Evolutionary conservation across 768 basidiomycete species (phyloP).

Genomic region (Sarcodon sp.): DNA sequence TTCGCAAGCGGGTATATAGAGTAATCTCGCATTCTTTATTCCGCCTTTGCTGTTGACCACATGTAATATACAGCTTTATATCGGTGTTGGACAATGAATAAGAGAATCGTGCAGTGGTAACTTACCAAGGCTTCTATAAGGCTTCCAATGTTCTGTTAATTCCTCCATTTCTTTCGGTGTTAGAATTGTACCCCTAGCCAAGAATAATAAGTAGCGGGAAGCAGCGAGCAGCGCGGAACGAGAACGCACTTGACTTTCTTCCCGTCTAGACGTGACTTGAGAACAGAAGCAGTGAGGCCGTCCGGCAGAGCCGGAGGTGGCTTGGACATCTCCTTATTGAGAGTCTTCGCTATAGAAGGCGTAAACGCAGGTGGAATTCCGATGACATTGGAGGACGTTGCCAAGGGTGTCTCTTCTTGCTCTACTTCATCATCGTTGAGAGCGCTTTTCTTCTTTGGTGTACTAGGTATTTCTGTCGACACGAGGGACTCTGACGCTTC

Average conservation of each 20-base stretch:
- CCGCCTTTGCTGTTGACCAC: constrained; percentile 38
- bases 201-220: constrained; percentile 3
- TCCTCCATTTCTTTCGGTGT: constrained; percentile 76
- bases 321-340: constrained; percentile 22
- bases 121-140: constrained; percentile 72
- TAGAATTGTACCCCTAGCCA: constrained; percentile 50
- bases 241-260: constrained; percentile 59
- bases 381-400: neutral
- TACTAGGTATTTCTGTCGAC: neutral
- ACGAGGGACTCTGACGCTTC: neutral
- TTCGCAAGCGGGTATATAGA: neutral
- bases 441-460: constrained; percentile 9
- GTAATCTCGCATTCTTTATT: neutral
- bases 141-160: constrained; percentile 65
- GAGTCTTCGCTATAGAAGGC: constrained; percentile 49
- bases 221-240: neutral
- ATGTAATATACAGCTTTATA: constrained; percentile 66
- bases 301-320: constrained; percentile 34
- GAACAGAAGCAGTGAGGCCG: constrained; percentile 39
- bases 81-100: neutral
- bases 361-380: constrained; percentile 45
- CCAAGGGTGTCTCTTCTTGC: constrained; percentile 1
- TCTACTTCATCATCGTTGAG: constrained; percentile 3
- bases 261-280: constrained; percentile 49
- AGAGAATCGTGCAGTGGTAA: neutral